A percentile compares a stretch with the other conserved stretches of the same genome.
Evolutionary conservation across 805 yeast genomes (phyloP).

Genomic region (Barnettozyma salicaria): DNA sequence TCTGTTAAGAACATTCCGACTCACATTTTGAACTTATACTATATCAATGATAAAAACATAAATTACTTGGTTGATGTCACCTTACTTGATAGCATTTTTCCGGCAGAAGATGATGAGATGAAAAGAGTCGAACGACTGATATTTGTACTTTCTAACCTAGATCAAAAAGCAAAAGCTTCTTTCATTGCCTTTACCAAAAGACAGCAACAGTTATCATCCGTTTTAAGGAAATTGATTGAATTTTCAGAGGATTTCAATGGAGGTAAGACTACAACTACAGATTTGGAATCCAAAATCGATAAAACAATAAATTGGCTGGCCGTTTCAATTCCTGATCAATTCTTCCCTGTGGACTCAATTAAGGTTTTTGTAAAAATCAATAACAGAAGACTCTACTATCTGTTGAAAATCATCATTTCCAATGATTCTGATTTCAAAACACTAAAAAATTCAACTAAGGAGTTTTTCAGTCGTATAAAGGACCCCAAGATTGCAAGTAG

Average conservation of each 20-base stretch:
- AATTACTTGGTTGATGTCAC: conserved; percentile 59
- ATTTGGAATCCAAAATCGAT: conserved; percentile 34
- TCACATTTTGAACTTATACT: conserved; percentile 55
- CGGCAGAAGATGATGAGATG: conserved; percentile 41
- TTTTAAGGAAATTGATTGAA: conserved; percentile 42
- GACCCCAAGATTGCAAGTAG: conserved; percentile 45
- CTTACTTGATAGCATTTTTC: conserved; percentile 55
- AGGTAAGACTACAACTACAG: conserved; percentile 25
- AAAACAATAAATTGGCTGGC: conserved; percentile 60
- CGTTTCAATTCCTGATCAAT: conserved; percentile 47
- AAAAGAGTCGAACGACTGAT: conserved; percentile 51
- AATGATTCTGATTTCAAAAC: conserved; percentile 55
- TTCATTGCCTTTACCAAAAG: conserved; percentile 65
- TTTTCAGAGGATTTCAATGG: conserved; percentile 41
- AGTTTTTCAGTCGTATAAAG: conserved; percentile 48
- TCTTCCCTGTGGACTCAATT: conserved; percentile 44
- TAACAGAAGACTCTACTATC: conserved; percentile 52
- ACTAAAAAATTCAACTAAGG: conserved; percentile 56
- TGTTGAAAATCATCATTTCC: conserved; percentile 48
- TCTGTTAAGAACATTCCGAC: conserved; percentile 50
- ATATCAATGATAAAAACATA: conserved; percentile 64
- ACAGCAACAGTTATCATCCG: conserved; percentile 55
- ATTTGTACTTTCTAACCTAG: conserved; percentile 41
- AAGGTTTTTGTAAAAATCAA: conserved; percentile 47
- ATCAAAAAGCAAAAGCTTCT: conserved; percentile 53